Percentiles rank a stretch among this genome's conserved stretches.
These are phyloP conservation scores for Medicago lupulina DNA, from an alignment of 306 rosid genomes.

Conservation along the genomic window DNA sequence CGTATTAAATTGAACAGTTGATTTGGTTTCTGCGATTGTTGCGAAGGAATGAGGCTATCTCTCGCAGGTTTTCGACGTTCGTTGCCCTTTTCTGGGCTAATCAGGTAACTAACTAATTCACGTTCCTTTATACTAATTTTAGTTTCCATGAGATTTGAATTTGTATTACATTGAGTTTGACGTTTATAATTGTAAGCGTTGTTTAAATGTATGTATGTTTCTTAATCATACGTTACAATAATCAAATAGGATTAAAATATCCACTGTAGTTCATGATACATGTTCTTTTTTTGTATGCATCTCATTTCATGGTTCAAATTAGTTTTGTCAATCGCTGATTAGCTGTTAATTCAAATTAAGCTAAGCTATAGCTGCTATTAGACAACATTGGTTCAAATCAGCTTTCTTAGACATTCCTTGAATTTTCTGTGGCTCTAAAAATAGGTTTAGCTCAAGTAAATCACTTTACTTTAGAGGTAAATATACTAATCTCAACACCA, in stretches of 20 bases:
- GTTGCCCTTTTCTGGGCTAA: constrained; percentile 68
- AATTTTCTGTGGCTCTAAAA: background rate
- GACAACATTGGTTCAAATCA: background rate
- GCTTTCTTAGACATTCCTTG: background rate
- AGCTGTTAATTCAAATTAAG: no score
- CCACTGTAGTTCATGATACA: no score
- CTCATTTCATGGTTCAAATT: no score
- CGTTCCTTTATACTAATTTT: background rate
- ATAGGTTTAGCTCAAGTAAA: background rate
- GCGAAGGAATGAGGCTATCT: constrained; percentile 47
- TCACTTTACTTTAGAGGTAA: background rate
- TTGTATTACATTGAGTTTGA: background rate
- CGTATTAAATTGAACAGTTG: background rate
- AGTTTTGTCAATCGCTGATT: no score
- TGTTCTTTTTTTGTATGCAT: no score
- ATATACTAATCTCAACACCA: background rate
- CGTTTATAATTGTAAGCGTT: background rate
- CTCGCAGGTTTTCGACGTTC: constrained; percentile 54
- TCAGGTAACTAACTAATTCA: constrained; percentile 56
- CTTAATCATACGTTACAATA: background rate
- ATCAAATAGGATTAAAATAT: background rate
- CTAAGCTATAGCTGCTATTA: background rate
- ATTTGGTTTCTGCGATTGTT: background rate
- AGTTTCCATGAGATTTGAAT: background rate
- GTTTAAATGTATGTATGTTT: constrained; percentile 1